Percentiles rank a stretch among this genome's conserved stretches.
phyloP scores from a whole-genome alignment of 2,329 filamentous ascomycete genomes.

The Cytospora piceae region DNA sequence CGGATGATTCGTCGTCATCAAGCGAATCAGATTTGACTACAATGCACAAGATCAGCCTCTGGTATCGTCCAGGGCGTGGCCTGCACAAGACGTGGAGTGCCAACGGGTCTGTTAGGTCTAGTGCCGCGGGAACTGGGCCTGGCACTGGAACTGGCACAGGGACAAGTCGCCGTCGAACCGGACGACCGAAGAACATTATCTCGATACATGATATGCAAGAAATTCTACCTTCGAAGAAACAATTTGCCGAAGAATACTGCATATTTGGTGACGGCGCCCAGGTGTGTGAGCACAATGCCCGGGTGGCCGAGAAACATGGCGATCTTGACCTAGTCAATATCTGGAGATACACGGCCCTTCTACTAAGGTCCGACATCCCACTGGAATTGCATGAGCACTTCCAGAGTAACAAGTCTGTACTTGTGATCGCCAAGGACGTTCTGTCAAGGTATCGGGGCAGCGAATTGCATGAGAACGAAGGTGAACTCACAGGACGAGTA shows the following conservation, averaged over 20 bases:
- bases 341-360: conserved; percentile 79
- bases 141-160: conserved; percentile 61
- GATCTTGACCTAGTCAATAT: conserved; percentile 74
- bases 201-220: conserved; percentile 72
- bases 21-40: conserved; percentile 68
- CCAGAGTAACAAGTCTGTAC: conserved; percentile 60
- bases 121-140: conserved; percentile 61
- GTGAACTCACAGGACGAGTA: conserved; percentile 58
- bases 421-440: conserved; percentile 70
- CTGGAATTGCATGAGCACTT: conserved; percentile 64
- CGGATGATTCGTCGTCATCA: conserved; percentile 54
- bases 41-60: conserved; percentile 60
- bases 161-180: conserved; percentile 52
- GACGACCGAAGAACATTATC: conserved; percentile 68
- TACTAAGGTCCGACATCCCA: conserved; percentile 77
- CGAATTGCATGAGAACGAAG: conserved; percentile 24
- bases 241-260: conserved; percentile 77
- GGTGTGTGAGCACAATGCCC: conserved; percentile 83
- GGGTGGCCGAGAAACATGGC: conserved; percentile 72
- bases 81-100: conserved; percentile 61
- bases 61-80: conserved; percentile 57
- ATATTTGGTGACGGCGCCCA: conserved; percentile 83
- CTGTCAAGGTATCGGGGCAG: conserved; percentile 47
- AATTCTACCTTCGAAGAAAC: conserved; percentile 76
- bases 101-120: conserved; percentile 61